Conservation (phyloP, 176 grass and related monocot genomes). For the Triticum dicoccoides region DNA sequence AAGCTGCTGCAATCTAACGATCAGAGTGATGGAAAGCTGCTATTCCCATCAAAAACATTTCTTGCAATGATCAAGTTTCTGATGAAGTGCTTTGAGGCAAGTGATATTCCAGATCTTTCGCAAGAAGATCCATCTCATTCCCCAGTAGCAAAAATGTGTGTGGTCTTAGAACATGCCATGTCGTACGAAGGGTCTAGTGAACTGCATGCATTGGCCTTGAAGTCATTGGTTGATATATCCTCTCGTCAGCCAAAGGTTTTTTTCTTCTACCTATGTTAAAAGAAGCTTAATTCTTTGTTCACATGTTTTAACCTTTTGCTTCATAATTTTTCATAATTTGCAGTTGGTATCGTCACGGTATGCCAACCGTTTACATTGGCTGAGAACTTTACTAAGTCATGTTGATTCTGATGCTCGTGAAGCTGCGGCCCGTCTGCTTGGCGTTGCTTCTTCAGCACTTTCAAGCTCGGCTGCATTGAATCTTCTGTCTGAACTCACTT, state of each 20-base stretch:
- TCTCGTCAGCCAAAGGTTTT: slow-evolving; percentile 71
- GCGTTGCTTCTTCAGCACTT: slow-evolving; percentile 73
- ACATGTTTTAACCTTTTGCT: slow-evolving; percentile 8
- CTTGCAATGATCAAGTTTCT: slow-evolving; percentile 89
- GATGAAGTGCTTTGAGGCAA: slow-evolving; percentile 87
- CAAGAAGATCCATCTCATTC: slow-evolving; percentile 46
- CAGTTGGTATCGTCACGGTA: slow-evolving; percentile 77
- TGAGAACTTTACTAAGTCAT: slow-evolving; percentile 73
- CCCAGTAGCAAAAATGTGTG: slow-evolving; percentile 55
- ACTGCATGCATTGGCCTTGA: slow-evolving; percentile 75
- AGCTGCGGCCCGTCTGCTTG: slow-evolving; percentile 66
- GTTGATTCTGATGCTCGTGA: slow-evolving; percentile 89
- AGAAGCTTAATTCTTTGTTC: slow-evolving; percentile 22
- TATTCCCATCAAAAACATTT: slow-evolving; percentile 78
- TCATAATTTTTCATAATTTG: slow-evolving; percentile 10
- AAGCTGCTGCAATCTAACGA: slow-evolving; percentile 58
- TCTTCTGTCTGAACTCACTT: slow-evolving; percentile 73
- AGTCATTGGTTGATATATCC: slow-evolving; percentile 88
- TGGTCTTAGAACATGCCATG: slow-evolving; percentile 85
- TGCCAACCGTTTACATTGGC: slow-evolving; percentile 64
- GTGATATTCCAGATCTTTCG: slow-evolving; percentile 26
- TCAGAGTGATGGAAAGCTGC: slow-evolving; percentile 49
- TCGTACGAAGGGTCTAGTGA: slow-evolving; percentile 83
- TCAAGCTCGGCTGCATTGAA: slow-evolving; percentile 54
- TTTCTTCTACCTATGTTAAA: slow-evolving; percentile 9